Base-by-base conservation (phyloP, 345 rosid genomes). In the Murraya koenigii region DNA sequence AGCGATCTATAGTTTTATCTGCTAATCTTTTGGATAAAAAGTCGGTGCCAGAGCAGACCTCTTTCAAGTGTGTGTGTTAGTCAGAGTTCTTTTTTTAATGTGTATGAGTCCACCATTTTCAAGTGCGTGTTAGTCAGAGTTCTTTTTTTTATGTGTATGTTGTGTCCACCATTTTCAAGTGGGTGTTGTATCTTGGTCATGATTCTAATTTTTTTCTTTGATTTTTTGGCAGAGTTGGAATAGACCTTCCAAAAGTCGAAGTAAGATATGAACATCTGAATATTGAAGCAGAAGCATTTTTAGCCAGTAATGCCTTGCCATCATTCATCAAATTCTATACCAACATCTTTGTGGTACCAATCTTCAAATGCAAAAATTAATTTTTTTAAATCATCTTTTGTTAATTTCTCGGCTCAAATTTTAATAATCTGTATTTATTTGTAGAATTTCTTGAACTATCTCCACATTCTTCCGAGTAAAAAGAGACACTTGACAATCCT, bases 401-500 rank as follows among this genome's bases (percentile, higher is more conserved):
- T 47, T 47, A 55, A 11, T 60, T 10, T n/a, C 26, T 22, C 1
- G 7, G 52, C 25, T 72, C 17, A 22, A 38, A 65, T 35, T 38
- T 14, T 35, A 25, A 19, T 7, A 38, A 54, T 35, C 28, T 36
- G 56, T 1, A n/a, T 72, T 55, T 36, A 23, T 41, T 75, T 63
- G 32, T 77, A 85, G 89, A 86, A 26, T 32, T 6, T 86, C 56
- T 64, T 88, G 78, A 82, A 44, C 71, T n/a, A 30, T 65, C 62
- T 82, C 15, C 86, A 76, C 38, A 38, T 94, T 70, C 67, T 89
- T 75, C 87, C 87, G 7, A 88, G 82, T 78, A 85, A 77, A 75
- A 94, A 88, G 83, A 88, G 75, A 82, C 88, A 78, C 30, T 66
- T 89, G 44, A 81, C 87, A 23, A 90, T 94, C 78, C 98, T 94